These are phyloP conservation scores for Piromyces finnis DNA, from an alignment of 192 early-diverging fungal species.

Conservation along the genomic window DNA sequence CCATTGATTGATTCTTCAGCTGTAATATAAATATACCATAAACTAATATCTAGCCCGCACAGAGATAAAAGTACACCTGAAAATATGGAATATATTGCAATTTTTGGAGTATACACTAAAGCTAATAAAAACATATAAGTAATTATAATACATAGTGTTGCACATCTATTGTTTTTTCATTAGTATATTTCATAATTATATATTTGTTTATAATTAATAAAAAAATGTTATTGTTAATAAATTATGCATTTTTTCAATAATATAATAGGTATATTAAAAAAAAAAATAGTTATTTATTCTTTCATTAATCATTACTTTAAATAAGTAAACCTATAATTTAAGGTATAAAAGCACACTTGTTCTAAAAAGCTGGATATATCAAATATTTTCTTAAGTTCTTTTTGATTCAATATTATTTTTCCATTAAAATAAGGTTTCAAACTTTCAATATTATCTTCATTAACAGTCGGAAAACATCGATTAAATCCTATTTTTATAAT, in stretches of 20 bases:
- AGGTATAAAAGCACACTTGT: not conserved
- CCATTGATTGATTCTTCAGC: not conserved
- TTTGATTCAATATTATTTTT: not conserved
- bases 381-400: not conserved
- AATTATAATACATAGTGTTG: not conserved
- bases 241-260: too few species aligned
- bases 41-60: not conserved
- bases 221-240: too few species aligned
- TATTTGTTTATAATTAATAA: not conserved
- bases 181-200: too few species aligned
- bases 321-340: not conserved
- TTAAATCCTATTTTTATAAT: not conserved
- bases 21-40: not conserved
- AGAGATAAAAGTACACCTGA: not conserved
- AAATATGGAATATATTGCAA: not conserved
- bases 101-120: not conserved
- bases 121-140: not conserved
- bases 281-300: too few species aligned
- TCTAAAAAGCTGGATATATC: not conserved
- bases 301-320: not conserved
- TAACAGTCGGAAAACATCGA: not conserved
- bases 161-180: not conserved
- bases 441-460: not conserved
- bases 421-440: not conserved
- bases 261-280: too few species aligned